Evolutionary conservation across 1,284 basidiomycete species (phyloP).

Genomic region (Apiotrichum domesticum): DNA sequence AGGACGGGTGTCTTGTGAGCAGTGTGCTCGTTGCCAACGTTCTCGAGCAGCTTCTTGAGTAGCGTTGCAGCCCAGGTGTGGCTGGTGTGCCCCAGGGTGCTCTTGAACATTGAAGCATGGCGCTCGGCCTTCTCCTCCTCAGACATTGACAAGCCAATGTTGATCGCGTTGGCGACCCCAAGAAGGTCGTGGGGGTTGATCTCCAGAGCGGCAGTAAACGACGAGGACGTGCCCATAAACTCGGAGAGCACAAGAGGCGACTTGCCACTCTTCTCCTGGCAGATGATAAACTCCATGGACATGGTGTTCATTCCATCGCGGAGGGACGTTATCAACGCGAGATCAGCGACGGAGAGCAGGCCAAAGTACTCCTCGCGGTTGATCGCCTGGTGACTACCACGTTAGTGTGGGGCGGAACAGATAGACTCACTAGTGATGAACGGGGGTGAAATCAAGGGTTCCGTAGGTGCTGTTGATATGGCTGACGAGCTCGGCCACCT

Average conservation of each 20-base stretch:
- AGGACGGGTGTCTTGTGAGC: constrained; percentile 83
- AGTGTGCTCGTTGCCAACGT: constrained; percentile 72
- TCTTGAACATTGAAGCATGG: constrained; percentile 72
- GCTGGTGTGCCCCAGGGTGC: constrained; percentile 88
- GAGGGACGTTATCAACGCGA: constrained; percentile 91
- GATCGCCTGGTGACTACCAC: constrained; percentile 80
- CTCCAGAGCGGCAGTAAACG: constrained; percentile 44
- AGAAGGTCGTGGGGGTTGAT: constrained; percentile 52
- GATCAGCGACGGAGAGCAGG: constrained; percentile 86
- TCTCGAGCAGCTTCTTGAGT: constrained; percentile 78
- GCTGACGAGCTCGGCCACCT: constrained; percentile 89
- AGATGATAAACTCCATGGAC: constrained; percentile 94
- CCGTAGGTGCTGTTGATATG: constrained; percentile 98
- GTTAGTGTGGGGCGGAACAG: constrained; percentile 3
- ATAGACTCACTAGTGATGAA: constrained; percentile 82
- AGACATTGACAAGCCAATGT: constrained; percentile 77
- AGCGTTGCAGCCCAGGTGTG: constrained; percentile 93
- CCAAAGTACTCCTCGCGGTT: constrained; percentile 99
- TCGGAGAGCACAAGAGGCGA: constrained; percentile 88
- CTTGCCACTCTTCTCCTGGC: constrained; percentile 70
- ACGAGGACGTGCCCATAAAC: constrained; percentile 80
- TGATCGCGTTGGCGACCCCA: constrained; percentile 91
- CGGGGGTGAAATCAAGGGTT: constrained; percentile 89
- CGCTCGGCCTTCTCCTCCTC: constrained; percentile 67
- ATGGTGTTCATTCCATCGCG: constrained; percentile 99